A percentile compares a stretch with the other conserved stretches of the same genome.
Conservation (phyloP, 768 basidiomycete genomes). For the Mrakia blollopis region DNA sequence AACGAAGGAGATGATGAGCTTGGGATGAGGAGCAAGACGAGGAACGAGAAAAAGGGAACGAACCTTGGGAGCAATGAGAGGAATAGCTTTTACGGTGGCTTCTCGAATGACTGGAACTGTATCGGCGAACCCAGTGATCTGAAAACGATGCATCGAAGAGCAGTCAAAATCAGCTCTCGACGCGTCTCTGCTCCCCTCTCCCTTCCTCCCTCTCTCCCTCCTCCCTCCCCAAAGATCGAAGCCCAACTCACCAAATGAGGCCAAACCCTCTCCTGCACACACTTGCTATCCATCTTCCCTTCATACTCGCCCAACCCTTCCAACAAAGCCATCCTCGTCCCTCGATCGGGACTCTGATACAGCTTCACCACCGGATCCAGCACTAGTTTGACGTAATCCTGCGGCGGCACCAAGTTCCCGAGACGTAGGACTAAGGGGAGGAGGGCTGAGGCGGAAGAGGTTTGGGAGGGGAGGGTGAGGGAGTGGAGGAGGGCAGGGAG, state of each 20-base stretch:
- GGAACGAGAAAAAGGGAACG: slow-evolving; percentile 4
- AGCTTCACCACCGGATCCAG: slow-evolving; percentile 75
- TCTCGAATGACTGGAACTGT: slow-evolving; percentile 91
- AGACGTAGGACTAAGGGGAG: slow-evolving; percentile 52
- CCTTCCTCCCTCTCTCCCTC: no score
- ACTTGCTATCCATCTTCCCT: slow-evolving; percentile 79
- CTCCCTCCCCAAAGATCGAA: background rate
- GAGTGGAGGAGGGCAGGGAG: slow-evolving; percentile 66
- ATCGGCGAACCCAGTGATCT: slow-evolving; percentile 96
- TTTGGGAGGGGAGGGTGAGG: slow-evolving; percentile 38
- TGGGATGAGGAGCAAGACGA: background rate
- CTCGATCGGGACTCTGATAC: slow-evolving; percentile 83
- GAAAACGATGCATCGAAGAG: background rate
- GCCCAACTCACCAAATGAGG: slow-evolving; percentile 70
- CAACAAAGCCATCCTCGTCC: slow-evolving; percentile 86
- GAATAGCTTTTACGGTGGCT: slow-evolving; percentile 84
- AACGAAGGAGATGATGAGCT: background rate
- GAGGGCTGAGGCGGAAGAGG: slow-evolving; percentile 24
- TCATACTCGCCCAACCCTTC: slow-evolving; percentile 78
- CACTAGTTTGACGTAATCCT: slow-evolving; percentile 61
- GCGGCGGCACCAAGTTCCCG: slow-evolving; percentile 33
- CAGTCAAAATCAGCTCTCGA: background rate
- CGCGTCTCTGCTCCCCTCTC: background rate
- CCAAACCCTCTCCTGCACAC: slow-evolving; percentile 82
- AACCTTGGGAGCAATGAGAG: slow-evolving; percentile 78